phyloP scores from a whole-genome alignment of 306 rosid genomes.

The Clitoria ternatea region DNA sequence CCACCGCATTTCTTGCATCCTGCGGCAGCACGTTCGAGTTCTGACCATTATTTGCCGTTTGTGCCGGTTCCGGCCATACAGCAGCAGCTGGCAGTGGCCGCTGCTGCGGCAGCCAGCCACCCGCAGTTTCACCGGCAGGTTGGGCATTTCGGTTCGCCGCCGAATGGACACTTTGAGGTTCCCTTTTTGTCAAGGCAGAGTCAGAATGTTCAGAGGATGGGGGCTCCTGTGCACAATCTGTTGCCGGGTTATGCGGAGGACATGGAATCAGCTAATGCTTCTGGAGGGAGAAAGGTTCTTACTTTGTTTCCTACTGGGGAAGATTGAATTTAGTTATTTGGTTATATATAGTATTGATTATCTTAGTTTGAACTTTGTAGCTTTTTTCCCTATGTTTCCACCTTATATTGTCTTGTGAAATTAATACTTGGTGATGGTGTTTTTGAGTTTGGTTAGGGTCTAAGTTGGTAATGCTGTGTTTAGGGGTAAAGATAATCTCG shows the following conservation, averaged over 20 bases:
- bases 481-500: too few species aligned
- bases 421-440: constrained; percentile 25
- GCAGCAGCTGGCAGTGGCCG: constrained; percentile 40
- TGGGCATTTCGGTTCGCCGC: constrained; percentile 70
- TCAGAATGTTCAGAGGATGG: constrained; percentile 53
- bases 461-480: constrained; percentile 23
- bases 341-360: not conserved
- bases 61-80: constrained; percentile 62
- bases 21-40: constrained; percentile 44
- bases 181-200: constrained; percentile 55
- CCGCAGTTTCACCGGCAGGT: constrained; percentile 56
- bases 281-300: constrained; percentile 70
- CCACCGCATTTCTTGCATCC: constrained; percentile 80
- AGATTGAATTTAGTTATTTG: constrained; percentile 36
- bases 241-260: constrained; percentile 54
- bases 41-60: constrained; percentile 74
- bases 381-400: not conserved
- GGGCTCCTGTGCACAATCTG: constrained; percentile 46
- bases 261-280: constrained; percentile 61
- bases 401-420: constrained; percentile 26
- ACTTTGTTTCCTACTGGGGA: constrained; percentile 81
- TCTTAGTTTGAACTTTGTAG: not conserved
- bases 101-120: constrained; percentile 43
- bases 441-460: constrained; percentile 31
- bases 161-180: constrained; percentile 66